phyloP scores from a whole-genome alignment of 306 rosid genomes.

The Quercus parvula region DNA sequence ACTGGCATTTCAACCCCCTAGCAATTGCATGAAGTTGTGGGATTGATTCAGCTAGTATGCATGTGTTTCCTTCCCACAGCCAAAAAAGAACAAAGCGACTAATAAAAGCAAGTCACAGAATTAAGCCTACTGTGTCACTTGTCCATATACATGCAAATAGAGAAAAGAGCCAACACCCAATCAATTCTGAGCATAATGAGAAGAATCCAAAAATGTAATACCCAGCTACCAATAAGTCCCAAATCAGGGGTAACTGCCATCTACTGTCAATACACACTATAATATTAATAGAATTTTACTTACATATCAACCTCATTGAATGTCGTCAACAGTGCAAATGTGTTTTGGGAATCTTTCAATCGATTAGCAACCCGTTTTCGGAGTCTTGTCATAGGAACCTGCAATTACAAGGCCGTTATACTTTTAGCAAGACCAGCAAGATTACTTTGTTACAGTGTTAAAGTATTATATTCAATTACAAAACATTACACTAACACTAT shows the following conservation, averaged over 20 bases:
- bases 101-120: neutral
- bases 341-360: slow-evolving; percentile 86
- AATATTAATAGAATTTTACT: slow-evolving; percentile 21
- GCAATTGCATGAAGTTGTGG: too few relatives aligned
- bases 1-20: too few relatives aligned
- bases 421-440: slow-evolving; percentile 5
- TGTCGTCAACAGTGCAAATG: slow-evolving; percentile 80
- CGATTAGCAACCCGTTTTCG: slow-evolving; percentile 66
- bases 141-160: neutral
- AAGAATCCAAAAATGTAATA: neutral
- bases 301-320: slow-evolving; percentile 89
- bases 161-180: neutral
- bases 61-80: too few relatives aligned
- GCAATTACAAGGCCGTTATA: slow-evolving; percentile 11
- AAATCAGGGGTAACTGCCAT: slow-evolving; percentile 3
- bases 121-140: neutral
- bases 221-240: neutral
- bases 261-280: neutral
- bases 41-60: too few relatives aligned
- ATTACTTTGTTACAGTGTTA: neutral
- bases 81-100: too few relatives aligned
- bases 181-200: slow-evolving; percentile 2
- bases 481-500: neutral
- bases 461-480: slow-evolving; percentile 5
- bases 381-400: slow-evolving; percentile 91